Base-by-base conservation (phyloP, 1,139 yeast species). In the Pichia sp. region DNA sequence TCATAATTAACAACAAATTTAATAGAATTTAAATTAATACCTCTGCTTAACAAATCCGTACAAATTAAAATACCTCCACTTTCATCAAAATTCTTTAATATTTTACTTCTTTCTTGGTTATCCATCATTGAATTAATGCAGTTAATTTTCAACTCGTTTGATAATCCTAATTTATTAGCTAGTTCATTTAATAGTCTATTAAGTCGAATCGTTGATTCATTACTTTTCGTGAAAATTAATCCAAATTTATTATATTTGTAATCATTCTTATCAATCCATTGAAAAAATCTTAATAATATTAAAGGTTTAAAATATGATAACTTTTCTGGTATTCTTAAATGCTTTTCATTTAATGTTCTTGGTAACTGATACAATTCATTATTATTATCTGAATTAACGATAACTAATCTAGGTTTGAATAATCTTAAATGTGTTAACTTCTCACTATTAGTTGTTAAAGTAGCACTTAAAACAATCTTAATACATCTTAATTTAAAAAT, bases 21-120 rank as follows among this genome's bases (percentile, higher is more conserved):
- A 38, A 93, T 78, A 7, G 79, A 70, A 9, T 73, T 65, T 37
- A 93, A 72, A 64, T 91, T 96, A 32, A 91, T 76, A 66, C 99
- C 99, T 63, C 99, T 79, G 15, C 97, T 86, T 57, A 93, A 85
- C 54, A 91, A 73, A 63, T 91, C 99, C 0, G 98, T 91, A 21
- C 95, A 87, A 9, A 88, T 80, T 45, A 89, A 66, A 8, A 89
- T 62, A 6, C 61, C 60, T 6, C 60, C 60, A 6, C 74, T 61
- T 4, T 33, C 24, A 13, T 76, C 66, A 55, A 89, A 88, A 10
- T 70, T 70, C 37, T 73, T 69, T 40, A 91, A 68, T 1, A 55
- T 45, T 31, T 50, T 51, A 30, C 40, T 38, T 40, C 57, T 48
- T 35, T 55, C 59, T 34, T 49, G 51, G 35, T 43, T 43, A 21